Conservation (phyloP, 768 basidiomycete species). For the Naganishia randhawae region DNA sequence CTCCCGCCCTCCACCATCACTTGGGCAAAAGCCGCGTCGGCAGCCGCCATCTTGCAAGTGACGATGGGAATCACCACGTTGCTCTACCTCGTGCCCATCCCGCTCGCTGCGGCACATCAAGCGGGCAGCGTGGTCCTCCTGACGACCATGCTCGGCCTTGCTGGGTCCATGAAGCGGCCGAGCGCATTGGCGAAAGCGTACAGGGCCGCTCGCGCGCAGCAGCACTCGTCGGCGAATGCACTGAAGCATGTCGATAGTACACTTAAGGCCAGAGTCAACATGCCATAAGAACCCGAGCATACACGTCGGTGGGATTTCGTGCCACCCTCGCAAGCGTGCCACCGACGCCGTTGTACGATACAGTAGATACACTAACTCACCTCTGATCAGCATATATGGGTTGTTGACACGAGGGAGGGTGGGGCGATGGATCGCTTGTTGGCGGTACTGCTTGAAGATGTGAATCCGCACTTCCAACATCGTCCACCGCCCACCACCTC, state of each 20-base stretch:
- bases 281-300: no score
- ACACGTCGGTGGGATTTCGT: no score
- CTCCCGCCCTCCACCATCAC: conserved; percentile 66
- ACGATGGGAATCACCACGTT: conserved; percentile 72
- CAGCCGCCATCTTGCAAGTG: conserved; percentile 62
- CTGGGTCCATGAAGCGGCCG: conserved; percentile 69
- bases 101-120: conserved; percentile 88
- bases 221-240: conserved; percentile 2
- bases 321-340: no score
- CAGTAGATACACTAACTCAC: no score
- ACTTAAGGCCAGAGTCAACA: conserved; percentile 25
- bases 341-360: no score
- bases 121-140: conserved; percentile 87
- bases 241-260: conserved; percentile 24
- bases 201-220: conserved; percentile 27
- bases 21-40: conserved; percentile 62
- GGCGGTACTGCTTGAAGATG: no score
- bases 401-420: no score
- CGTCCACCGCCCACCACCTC: no score
- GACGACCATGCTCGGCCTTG: conserved; percentile 73
- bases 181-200: conserved; percentile 59
- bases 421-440: no score
- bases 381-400: no score
- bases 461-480: no score
- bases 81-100: conserved; percentile 85